Evolutionary conservation across 2,329 filamentous ascomycete species (phyloP).

Genomic region (Nothophaeocryptopus gaeumannii): DNA sequence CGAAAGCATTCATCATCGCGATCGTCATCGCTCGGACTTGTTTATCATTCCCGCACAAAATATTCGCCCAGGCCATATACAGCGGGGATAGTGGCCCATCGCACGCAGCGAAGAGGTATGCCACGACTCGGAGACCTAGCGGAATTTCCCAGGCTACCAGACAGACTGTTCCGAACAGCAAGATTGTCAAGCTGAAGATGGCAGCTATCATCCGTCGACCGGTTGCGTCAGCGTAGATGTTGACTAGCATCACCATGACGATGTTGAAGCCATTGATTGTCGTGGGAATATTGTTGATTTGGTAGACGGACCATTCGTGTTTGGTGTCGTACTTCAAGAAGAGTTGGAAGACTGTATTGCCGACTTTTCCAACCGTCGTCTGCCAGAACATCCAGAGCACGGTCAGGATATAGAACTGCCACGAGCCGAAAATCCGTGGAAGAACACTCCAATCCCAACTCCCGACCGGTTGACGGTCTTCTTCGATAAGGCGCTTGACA

Average conservation of each 20-base stretch:
- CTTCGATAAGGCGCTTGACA: conserved; percentile 11
- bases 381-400: conserved; percentile 18
- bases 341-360: conserved; percentile 19
- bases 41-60: conserved; percentile 34
- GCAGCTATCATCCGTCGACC: conserved; percentile 35
- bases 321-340: conserved; percentile 14
- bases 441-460: conserved; percentile 11
- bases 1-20: conserved; percentile 39
- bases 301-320: conserved; percentile 14
- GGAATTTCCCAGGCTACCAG: conserved; percentile 18
- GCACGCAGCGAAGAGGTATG: conserved; percentile 38
- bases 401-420: conserved; percentile 17
- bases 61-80: conserved; percentile 39
- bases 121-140: conserved; percentile 33
- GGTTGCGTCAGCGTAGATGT: conserved; percentile 33
- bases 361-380: conserved; percentile 19
- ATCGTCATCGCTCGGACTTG: conserved; percentile 38
- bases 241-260: conserved; percentile 15
- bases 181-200: conserved; percentile 30
- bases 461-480: conserved; percentile 12
- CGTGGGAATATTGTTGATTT: conserved; percentile 20
- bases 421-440: conserved; percentile 7
- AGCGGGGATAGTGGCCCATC: conserved; percentile 39
- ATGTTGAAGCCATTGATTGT: conserved; percentile 18
- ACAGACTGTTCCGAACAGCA: conserved; percentile 12